A percentile compares a stretch with the other conserved stretches of the same genome.
Evolutionary conservation across 192 early-diverging fungal species (phyloP).

Genomic region (Phlyctochytrium arcticum): DNA sequence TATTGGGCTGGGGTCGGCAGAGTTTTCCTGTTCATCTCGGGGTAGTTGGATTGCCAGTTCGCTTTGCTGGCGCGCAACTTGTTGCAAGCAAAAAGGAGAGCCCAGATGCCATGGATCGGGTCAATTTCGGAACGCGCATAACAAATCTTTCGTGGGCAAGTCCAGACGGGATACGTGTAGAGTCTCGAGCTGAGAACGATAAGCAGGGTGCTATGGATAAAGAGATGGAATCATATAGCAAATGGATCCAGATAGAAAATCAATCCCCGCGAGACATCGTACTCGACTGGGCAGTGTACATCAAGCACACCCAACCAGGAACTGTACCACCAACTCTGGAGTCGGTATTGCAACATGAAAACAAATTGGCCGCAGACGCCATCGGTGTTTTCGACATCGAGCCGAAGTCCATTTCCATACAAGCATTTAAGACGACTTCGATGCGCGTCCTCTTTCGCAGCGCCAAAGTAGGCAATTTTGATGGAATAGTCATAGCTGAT

Average conservation of each 20-base stretch:
- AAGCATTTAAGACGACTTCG: conserved; percentile 34
- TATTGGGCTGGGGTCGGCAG: conserved; percentile 31
- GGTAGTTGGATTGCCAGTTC: conserved; percentile 48
- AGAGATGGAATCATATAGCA: conserved; percentile 19
- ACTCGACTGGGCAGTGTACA: conserved; percentile 40
- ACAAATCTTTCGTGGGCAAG: conserved; percentile 29
- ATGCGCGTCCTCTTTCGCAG: conserved; percentile 34
- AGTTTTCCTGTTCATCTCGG: conserved; percentile 34
- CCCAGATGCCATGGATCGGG: conserved; percentile 22
- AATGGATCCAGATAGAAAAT: conserved; percentile 43
- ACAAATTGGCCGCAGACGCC: conserved; percentile 22
- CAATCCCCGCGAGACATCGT: conserved; percentile 44
- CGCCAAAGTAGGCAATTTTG: conserved; percentile 28
- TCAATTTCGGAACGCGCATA: conserved; percentile 49
- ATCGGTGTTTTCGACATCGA: conserved; percentile 21
- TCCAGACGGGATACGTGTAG: conserved; percentile 7
- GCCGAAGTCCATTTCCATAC: conserved; percentile 26
- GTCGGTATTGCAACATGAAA: conserved; percentile 24
- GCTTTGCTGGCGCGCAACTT: conserved; percentile 44
- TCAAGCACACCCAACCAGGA: conserved; percentile 21
- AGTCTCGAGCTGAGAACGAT: conserved; percentile 2
- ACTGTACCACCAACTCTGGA: conserved; percentile 1
- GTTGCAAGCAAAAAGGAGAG: conserved; percentile 19
- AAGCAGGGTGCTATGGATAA: background rate
- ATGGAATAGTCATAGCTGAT: conserved; percentile 41